Conservation (phyloP, 2,329 filamentous ascomycete genomes). For the Rugonectria rugulosa region DNA sequence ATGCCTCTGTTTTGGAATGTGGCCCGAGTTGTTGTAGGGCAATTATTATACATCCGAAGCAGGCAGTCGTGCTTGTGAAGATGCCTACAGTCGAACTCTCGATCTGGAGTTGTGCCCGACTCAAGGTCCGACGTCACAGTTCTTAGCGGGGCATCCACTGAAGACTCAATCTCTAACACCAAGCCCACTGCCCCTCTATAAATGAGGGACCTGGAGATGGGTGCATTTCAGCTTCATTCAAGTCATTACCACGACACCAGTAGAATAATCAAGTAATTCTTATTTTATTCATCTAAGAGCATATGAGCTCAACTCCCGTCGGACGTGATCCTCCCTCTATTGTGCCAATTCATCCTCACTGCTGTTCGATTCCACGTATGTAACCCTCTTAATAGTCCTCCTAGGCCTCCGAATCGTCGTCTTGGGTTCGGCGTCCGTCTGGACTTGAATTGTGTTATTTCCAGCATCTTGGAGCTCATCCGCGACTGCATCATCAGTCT, state of each 20-base stretch:
- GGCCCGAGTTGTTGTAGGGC: too few species aligned
- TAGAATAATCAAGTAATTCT: too few species aligned
- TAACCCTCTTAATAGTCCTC: neutral
- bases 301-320: too few species aligned
- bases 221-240: too few species aligned
- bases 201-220: neutral
- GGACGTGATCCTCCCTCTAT: neutral
- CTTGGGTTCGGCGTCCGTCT: neutral
- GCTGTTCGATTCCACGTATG: neutral
- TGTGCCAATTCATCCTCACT: slow-evolving; percentile 21
- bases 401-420: neutral
- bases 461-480: slow-evolving; percentile 8
- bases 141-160: slow-evolving; percentile 9
- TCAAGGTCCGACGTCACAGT: slow-evolving; percentile 11
- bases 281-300: neutral
- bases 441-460: neutral
- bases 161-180: slow-evolving; percentile 2
- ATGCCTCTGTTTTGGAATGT: too few species aligned
- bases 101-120: slow-evolving; percentile 9
- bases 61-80: too few species aligned
- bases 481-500: neutral
- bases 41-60: too few species aligned
- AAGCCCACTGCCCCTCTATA: slow-evolving; percentile 8
- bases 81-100: too few species aligned
- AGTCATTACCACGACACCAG: too few species aligned